Conservation (phyloP, 2,329 filamentous ascomycete species). For the Claviceps capensis region DNA sequence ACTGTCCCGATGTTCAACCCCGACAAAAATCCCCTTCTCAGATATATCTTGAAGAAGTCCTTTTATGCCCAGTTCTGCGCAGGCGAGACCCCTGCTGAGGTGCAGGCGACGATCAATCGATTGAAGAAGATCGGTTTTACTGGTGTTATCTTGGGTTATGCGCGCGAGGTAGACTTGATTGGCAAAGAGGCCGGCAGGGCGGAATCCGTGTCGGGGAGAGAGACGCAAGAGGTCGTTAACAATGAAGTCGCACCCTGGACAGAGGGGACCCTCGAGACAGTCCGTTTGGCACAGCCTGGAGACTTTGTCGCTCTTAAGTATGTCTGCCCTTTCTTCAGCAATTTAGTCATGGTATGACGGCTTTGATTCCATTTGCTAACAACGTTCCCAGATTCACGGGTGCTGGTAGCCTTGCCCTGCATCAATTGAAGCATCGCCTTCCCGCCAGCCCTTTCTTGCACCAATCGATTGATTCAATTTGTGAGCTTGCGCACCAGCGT, state of each 20-base stretch:
- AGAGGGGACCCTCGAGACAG: slow-evolving; percentile 59
- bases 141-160: slow-evolving; percentile 76
- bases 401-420: slow-evolving; percentile 59
- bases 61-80: slow-evolving; percentile 90
- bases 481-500: slow-evolving; percentile 53
- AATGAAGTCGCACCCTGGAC: slow-evolving; percentile 59
- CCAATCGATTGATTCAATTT: slow-evolving; percentile 60
- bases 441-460: slow-evolving; percentile 51
- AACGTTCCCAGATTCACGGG: slow-evolving; percentile 52
- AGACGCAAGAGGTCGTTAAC: slow-evolving; percentile 33
- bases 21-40: slow-evolving; percentile 60
- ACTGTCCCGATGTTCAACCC: slow-evolving; percentile 54
- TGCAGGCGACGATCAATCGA: slow-evolving; percentile 46
- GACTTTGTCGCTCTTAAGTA: slow-evolving; percentile 55
- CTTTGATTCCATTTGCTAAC: not conserved
- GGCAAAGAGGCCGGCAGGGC: slow-evolving; percentile 36
- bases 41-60: slow-evolving; percentile 59
- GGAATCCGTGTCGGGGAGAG: slow-evolving; percentile 28
- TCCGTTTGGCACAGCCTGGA: slow-evolving; percentile 47
- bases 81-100: slow-evolving; percentile 58
- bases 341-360: not conserved
- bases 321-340: slow-evolving; percentile 8
- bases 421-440: slow-evolving; percentile 48
- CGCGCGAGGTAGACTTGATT: slow-evolving; percentile 62
- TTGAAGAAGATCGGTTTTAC: slow-evolving; percentile 66